Conservation (phyloP, 2,329 filamentous ascomycete species). For the Alternaria sp. region DNA sequence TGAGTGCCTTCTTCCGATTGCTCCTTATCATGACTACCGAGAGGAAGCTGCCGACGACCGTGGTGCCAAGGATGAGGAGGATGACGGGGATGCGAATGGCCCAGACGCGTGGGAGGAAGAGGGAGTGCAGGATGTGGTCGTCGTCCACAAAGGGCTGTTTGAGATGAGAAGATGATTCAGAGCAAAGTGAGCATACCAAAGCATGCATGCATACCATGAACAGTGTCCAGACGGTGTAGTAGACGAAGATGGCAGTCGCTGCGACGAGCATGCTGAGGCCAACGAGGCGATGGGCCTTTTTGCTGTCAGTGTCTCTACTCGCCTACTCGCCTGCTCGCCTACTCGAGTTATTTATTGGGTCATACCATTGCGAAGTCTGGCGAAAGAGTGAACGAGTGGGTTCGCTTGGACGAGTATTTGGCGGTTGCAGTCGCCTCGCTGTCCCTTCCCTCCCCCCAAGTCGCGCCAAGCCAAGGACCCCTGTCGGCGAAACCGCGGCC, state of each 20-base stretch:
- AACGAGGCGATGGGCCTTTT: constrained; percentile 87
- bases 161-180: neutral
- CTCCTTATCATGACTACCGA: constrained; percentile 98
- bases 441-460: constrained; percentile 25
- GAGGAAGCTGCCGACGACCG: constrained; percentile 95
- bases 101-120: constrained; percentile 98
- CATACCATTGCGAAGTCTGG: constrained; percentile 43
- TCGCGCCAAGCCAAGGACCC: constrained; percentile 23
- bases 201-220: constrained; percentile 75
- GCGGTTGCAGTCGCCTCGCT: constrained; percentile 30
- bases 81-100: constrained; percentile 98
- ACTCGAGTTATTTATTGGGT: too few relatives aligned
- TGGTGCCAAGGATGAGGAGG: constrained; percentile 87
- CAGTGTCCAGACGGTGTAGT: constrained; percentile 98
- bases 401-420: constrained; percentile 15
- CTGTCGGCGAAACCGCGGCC: constrained; percentile 31
- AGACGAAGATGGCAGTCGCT: constrained; percentile 78
- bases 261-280: constrained; percentile 78
- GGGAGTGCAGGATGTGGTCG: constrained; percentile 88
- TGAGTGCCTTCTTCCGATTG: constrained; percentile 96
- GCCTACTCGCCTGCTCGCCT: too few relatives aligned
- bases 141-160: constrained; percentile 93
- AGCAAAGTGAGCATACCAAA: neutral
- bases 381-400: constrained; percentile 28
- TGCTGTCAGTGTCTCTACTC: too few relatives aligned